These are phyloP conservation scores for Moelleriella libera DNA, from an alignment of 2,329 filamentous ascomycete genomes.

Conservation along the genomic window DNA sequence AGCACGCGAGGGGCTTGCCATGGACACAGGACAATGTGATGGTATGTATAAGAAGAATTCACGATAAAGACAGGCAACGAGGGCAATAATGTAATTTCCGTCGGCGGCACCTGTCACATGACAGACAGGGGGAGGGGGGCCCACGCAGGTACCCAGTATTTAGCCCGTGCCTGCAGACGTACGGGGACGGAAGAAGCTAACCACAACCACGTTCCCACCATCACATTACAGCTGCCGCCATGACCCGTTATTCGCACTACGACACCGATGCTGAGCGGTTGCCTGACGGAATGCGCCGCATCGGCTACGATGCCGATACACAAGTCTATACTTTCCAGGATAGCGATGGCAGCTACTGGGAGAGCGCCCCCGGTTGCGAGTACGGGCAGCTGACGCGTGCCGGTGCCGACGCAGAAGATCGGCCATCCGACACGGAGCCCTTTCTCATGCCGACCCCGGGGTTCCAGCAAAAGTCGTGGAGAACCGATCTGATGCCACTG, in stretches of 20 bases:
- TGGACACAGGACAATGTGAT: too few species aligned
- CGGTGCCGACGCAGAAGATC: slow-evolving; percentile 13
- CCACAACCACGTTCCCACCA: not conserved
- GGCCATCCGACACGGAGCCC: slow-evolving; percentile 14
- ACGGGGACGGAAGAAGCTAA: not conserved
- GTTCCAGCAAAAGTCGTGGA: slow-evolving; percentile 26
- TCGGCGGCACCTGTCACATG: too few species aligned
- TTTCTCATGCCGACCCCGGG: slow-evolving; percentile 13
- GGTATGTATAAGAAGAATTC: too few species aligned
- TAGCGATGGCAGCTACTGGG: slow-evolving; percentile 31
- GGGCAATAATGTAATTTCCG: too few species aligned
- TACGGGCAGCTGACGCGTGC: slow-evolving; percentile 33
- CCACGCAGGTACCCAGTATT: too few species aligned
- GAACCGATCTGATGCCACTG: slow-evolving; percentile 37
- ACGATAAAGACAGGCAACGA: too few species aligned
- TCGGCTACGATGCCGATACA: slow-evolving; percentile 42
- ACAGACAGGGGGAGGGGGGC: too few species aligned
- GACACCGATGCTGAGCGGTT: slow-evolving; percentile 36
- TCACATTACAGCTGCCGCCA: slow-evolving; percentile 6
- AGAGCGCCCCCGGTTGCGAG: slow-evolving; percentile 31
- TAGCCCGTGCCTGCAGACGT: too few species aligned
- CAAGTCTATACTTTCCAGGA: slow-evolving; percentile 39
- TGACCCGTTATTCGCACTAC: slow-evolving; percentile 27
- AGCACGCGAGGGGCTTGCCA: too few species aligned
- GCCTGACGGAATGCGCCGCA: slow-evolving; percentile 37